Evolutionary conservation across 257 asterid genomes (phyloP).

Genomic region (Penstemon davidsonii): DNA sequence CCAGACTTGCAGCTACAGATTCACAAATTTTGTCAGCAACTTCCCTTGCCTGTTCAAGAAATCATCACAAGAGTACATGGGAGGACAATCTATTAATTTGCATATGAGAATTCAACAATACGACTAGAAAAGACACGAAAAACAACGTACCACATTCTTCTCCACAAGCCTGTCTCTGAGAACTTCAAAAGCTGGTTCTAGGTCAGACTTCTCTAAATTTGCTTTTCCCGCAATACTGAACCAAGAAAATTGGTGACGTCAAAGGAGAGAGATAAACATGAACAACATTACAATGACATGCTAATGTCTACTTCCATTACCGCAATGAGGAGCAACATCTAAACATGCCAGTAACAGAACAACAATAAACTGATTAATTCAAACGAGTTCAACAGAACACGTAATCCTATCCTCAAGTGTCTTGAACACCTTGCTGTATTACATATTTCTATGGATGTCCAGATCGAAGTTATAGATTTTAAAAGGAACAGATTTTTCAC

Average conservation of each 20-base stretch:
- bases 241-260: not conserved
- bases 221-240: constrained; percentile 91
- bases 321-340: too few species aligned
- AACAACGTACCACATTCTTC: constrained; percentile 86
- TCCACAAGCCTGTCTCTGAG: constrained; percentile 98
- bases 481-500: not conserved
- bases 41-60: constrained; percentile 77
- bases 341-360: too few species aligned
- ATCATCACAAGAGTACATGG: not conserved
- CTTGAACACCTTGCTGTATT: too few species aligned
- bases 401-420: too few species aligned
- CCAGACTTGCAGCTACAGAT: constrained; percentile 95
- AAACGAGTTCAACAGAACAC: too few species aligned
- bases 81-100: not conserved
- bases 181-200: constrained; percentile 90
- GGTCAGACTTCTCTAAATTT: constrained; percentile 80
- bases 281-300: too few species aligned
- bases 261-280: too few species aligned
- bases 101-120: not conserved
- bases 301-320: too few species aligned
- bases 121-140: constrained; percentile 8
- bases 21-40: constrained; percentile 97
- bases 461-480: too few species aligned
- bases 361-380: too few species aligned
- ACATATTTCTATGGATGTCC: too few species aligned